Evolutionary conservation across 306 rosid genomes (phyloP).

Genomic region (Quercus robur): DNA sequence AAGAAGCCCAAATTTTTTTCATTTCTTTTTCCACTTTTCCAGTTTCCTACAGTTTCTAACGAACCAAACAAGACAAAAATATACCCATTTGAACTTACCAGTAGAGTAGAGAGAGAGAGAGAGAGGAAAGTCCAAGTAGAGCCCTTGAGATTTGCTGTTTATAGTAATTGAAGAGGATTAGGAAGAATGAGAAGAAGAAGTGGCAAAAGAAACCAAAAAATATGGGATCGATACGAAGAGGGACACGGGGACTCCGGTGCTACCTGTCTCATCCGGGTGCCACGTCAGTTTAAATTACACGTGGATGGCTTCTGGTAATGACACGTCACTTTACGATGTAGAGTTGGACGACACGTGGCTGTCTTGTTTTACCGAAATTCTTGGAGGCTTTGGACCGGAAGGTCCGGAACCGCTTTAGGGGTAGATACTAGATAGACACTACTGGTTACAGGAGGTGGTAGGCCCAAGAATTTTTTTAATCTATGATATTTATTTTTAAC

Average conservation of each 20-base stretch:
- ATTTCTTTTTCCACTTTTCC: too few species aligned
- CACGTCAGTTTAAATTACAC: background rate
- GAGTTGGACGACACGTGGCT: background rate
- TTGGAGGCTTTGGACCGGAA: background rate
- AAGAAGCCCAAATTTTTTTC: too few species aligned
- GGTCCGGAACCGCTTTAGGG: too few species aligned
- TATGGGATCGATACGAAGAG: background rate
- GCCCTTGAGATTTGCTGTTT: background rate
- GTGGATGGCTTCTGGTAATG: background rate
- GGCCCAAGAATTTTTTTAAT: too few species aligned
- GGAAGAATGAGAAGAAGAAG: background rate
- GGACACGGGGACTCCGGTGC: background rate
- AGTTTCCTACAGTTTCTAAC: slow-evolving; percentile 1
- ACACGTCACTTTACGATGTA: background rate
- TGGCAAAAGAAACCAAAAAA: background rate
- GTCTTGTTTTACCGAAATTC: background rate
- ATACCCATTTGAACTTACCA: slow-evolving; percentile 6
- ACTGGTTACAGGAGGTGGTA: too few species aligned
- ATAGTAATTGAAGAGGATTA: background rate
- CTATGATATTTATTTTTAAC: fast-evolving
- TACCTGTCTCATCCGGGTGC: background rate
- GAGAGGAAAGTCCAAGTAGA: background rate
- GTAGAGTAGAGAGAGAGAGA: background rate
- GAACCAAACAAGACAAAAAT: background rate
- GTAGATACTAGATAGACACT: too few species aligned